These are phyloP conservation scores for Penicillium frequentans DNA, from an alignment of 2,329 filamentous ascomycete species.

Conservation along the genomic window DNA sequence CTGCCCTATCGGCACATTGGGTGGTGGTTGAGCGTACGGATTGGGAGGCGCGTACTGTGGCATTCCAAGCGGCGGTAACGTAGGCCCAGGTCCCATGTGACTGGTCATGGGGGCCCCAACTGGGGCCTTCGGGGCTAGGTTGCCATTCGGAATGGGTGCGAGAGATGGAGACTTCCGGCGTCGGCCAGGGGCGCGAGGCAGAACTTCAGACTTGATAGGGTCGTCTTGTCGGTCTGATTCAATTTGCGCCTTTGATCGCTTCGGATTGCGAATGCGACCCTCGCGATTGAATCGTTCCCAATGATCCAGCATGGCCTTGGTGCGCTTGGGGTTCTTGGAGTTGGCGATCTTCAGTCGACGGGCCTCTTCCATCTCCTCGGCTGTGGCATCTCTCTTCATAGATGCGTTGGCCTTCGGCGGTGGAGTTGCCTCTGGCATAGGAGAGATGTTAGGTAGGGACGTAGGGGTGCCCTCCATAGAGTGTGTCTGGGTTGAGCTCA, in stretches of 20 bases:
- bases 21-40: conserved; percentile 12
- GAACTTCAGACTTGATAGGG: conserved; percentile 25
- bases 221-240: conserved; percentile 40
- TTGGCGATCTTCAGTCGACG: conserved; percentile 42
- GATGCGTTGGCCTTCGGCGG: conserved; percentile 9
- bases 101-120: conserved; percentile 18
- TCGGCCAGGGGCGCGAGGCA: conserved; percentile 25
- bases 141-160: conserved; percentile 18
- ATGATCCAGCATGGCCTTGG: conserved; percentile 47
- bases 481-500: background rate
- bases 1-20: conserved; percentile 3
- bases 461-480: conserved; percentile 1
- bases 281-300: conserved; percentile 46
- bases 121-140: conserved; percentile 23
- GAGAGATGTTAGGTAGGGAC: conserved; percentile 13
- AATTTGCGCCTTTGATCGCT: conserved; percentile 46
- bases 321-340: conserved; percentile 46
- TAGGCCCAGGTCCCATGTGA: conserved; percentile 11
- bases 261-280: conserved; percentile 45
- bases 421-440: conserved; percentile 13
- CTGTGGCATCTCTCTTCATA: conserved; percentile 18
- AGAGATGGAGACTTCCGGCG: conserved; percentile 27
- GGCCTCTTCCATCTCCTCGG: conserved; percentile 31
- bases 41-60: conserved; percentile 15
- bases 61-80: conserved; percentile 19